Base-by-base conservation (phyloP, 176 grass and related monocot genomes). In the Juncus inflexus region DNA sequence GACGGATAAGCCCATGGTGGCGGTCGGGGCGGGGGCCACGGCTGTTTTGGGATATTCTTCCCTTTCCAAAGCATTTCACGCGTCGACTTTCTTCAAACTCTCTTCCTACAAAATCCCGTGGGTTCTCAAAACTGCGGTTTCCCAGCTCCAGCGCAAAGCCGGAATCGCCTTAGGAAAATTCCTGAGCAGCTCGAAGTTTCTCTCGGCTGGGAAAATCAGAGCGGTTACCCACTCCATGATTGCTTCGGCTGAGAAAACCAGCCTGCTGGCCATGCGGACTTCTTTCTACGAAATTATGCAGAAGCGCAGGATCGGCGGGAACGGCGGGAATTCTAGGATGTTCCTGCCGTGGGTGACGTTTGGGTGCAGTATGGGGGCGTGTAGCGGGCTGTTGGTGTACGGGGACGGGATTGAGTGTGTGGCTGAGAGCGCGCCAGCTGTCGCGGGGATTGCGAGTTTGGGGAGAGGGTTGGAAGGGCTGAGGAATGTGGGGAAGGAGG, bases 201-300 rank as follows among this genome's bases (percentile, higher is more conserved):
- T 91, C 50, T 89, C 87, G 66, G 67, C 87, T 47, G 87, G 86
- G 80, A 91, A 97, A 69, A 97, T 91, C 55, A 81, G 84, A 66
- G 74, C 74, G 0, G 74, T 97, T 63, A 76, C 79, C 3, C 92
- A 91, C 74, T 81, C 84, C 49, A 28, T 77, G 67, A 84, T 97
- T 79, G 63, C 87, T 58, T 89, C 92, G 47, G 80, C 63, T 15
- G 47, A 96, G 51, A 84, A 81, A 56, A 91, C 92, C 55, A 89
- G 82, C 66, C 60, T 97, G 36, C 67, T 91, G 74, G 84, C 84
- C 12, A 97, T 91, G 87, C 79, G 91, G 67, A 96, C 87, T 5
- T 80, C 91, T 35, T 96, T 72, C 79, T 84, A 96, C 3, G 91
- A 96, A 81, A 96, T 96, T 83, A 96, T 96, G 91, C 83, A 91